phyloP scores from a whole-genome alignment of 2,329 filamentous ascomycete species.

The Phaeosphaeriaceae sp. region DNA sequence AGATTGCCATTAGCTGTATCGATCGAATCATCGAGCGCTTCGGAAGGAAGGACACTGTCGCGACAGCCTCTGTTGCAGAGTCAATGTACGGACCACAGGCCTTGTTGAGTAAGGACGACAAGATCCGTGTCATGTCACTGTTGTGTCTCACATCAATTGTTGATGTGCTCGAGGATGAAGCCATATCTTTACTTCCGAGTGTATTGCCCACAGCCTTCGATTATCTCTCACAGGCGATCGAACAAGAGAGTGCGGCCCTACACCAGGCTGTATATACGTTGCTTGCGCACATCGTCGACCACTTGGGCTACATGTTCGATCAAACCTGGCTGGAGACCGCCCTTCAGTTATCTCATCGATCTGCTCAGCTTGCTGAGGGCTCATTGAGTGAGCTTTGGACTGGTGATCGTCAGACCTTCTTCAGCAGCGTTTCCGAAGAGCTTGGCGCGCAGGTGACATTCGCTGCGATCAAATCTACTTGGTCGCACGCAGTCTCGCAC shows the following conservation, averaged over 20 bases:
- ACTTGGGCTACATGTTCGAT: constrained; percentile 89
- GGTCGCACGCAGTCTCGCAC: constrained; percentile 67
- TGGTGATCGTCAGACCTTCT: constrained; percentile 71
- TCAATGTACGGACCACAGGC: constrained; percentile 79
- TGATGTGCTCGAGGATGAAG: constrained; percentile 84
- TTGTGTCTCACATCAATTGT: constrained; percentile 88
- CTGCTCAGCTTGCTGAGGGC: constrained; percentile 53
- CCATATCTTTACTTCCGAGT: constrained; percentile 81
- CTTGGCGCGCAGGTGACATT: constrained; percentile 81
- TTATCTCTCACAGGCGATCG: constrained; percentile 72
- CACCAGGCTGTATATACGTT: constrained; percentile 86
- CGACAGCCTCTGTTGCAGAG: constrained; percentile 75
- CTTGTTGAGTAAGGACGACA: constrained; percentile 74
- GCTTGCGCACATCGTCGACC: constrained; percentile 77
- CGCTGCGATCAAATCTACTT: constrained; percentile 74
- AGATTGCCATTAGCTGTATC: constrained; percentile 86
- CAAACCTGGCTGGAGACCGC: constrained; percentile 75
- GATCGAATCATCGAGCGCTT: constrained; percentile 95
- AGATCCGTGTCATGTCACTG: constrained; percentile 81
- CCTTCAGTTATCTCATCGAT: constrained; percentile 74
- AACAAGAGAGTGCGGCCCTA: constrained; percentile 64
- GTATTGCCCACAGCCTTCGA: constrained; percentile 75
- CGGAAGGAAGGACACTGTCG: constrained; percentile 85
- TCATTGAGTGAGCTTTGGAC: constrained; percentile 51
- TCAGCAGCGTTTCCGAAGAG: constrained; percentile 77